Evolutionary conservation across 2,329 filamentous ascomycete species (phyloP).

Genomic region (Sarocladiaceae sp.): DNA sequence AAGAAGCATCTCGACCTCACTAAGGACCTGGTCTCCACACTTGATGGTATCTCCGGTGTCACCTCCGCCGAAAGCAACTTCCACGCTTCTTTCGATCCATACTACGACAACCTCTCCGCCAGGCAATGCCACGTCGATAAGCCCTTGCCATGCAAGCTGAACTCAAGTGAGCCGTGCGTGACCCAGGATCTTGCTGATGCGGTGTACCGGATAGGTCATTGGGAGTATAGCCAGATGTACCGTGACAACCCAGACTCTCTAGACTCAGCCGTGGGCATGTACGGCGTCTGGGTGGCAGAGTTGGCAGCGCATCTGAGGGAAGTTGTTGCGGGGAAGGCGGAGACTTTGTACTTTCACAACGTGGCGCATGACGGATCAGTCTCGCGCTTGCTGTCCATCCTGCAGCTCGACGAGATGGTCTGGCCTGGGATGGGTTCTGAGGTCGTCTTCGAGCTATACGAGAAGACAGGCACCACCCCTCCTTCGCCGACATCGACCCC

Average conservation of each 20-base stretch:
- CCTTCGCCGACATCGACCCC: conserved; percentile 11
- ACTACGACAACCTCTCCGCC: conserved; percentile 79
- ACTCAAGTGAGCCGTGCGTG: conserved; percentile 53
- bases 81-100: conserved; percentile 73
- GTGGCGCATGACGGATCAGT: conserved; percentile 76
- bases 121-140: conserved; percentile 68
- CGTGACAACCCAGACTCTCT: conserved; percentile 62
- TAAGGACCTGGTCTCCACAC: conserved; percentile 46
- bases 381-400: conserved; percentile 60
- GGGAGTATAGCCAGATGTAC: conserved; percentile 77
- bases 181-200: conserved; percentile 58
- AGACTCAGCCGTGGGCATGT: conserved; percentile 54
- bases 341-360: conserved; percentile 63
- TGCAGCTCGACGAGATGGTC: conserved; percentile 73
- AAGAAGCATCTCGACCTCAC: conserved; percentile 57
- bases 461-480: conserved; percentile 24
- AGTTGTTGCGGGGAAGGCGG: conserved; percentile 35
- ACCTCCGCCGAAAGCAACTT: conserved; percentile 52
- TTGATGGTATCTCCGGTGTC: conserved; percentile 69
- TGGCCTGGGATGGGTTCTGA: conserved; percentile 84
- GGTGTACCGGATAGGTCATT: conserved; percentile 73
- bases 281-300: conserved; percentile 73
- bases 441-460: conserved; percentile 71
- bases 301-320: conserved; percentile 61
- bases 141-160: conserved; percentile 63